A percentile compares a stretch with the other conserved stretches of the same genome.
Conservation (phyloP, 1,139 yeast genomes). For the Wickerhamomyces sp. region DNA sequence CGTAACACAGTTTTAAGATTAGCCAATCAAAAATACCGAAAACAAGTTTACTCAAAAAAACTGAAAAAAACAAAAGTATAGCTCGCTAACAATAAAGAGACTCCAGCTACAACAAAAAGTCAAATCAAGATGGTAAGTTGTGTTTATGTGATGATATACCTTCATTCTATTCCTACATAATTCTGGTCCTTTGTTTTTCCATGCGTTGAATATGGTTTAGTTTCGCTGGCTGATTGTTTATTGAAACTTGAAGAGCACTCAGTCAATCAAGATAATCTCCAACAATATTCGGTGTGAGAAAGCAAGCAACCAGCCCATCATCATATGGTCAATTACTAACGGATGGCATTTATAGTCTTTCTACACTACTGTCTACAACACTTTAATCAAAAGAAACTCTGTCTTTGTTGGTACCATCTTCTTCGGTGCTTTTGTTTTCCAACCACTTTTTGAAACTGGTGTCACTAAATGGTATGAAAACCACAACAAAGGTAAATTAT, state of each 20-base stretch:
- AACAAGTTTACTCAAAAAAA: conserved; percentile 20
- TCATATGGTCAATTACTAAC: conserved; percentile 8
- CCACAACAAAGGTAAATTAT: conserved; percentile 92
- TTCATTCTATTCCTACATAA: too few species aligned
- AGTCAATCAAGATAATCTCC: too few species aligned
- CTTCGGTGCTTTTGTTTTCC: conserved; percentile 85
- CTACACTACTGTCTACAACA: conserved; percentile 55
- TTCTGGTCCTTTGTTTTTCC: too few species aligned
- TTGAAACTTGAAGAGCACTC: too few species aligned
- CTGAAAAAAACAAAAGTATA: conserved; percentile 10
- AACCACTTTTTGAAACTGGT: conserved; percentile 74
- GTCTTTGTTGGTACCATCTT: conserved; percentile 82
- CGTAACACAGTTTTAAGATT: neutral
- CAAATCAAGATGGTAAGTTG: conserved; percentile 10
- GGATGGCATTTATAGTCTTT: conserved; percentile 26
- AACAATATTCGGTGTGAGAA: too few species aligned
- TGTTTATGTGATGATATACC: neutral
- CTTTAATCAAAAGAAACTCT: conserved; percentile 89
- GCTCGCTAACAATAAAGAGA: neutral
- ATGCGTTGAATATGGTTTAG: too few species aligned
- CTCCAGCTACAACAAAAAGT: conserved; percentile 1
- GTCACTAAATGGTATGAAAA: conserved; percentile 80
- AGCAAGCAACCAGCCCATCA: too few species aligned
- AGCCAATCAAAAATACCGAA: conserved; percentile 22
- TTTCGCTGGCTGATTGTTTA: too few species aligned